Evolutionary conservation across 2,329 filamentous ascomycete species (phyloP).

Genomic region (Beauveria varroae): DNA sequence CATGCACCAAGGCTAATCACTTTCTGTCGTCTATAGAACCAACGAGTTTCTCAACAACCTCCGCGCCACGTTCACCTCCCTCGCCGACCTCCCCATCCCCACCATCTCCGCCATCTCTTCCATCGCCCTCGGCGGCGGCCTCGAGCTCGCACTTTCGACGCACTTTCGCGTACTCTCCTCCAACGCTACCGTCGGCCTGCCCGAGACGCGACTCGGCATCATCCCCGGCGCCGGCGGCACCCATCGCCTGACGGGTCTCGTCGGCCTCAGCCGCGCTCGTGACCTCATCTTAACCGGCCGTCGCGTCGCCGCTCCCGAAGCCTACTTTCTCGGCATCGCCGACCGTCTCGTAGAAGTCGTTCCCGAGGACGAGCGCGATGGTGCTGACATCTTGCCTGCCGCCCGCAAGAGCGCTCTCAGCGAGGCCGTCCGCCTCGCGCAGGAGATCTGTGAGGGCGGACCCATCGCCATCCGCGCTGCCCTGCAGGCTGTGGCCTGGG

Average conservation of each 20-base stretch:
- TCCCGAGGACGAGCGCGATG: slow-evolving; percentile 42
- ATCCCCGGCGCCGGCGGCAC: slow-evolving; percentile 93
- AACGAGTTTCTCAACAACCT: slow-evolving; percentile 69
- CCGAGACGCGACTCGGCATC: slow-evolving; percentile 88
- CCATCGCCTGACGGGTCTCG: slow-evolving; percentile 72
- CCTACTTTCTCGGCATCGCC: slow-evolving; percentile 84
- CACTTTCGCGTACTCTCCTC: slow-evolving; percentile 83
- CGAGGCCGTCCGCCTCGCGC: slow-evolving; percentile 70
- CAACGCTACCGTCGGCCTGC: slow-evolving; percentile 70
- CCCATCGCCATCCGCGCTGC: slow-evolving; percentile 76
- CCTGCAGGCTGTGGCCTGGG: slow-evolving; percentile 66
- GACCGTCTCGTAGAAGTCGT: slow-evolving; percentile 81
- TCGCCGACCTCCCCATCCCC: slow-evolving; percentile 74
- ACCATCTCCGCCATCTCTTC: slow-evolving; percentile 85
- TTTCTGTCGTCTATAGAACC: slow-evolving; percentile 47
- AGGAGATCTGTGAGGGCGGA: slow-evolving; percentile 82
- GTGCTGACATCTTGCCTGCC: slow-evolving; percentile 38
- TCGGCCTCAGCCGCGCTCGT: slow-evolving; percentile 74
- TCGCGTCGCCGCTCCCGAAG: slow-evolving; percentile 74
- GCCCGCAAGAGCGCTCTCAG: slow-evolving; percentile 63
- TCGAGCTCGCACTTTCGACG: slow-evolving; percentile 86
- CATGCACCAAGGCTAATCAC: not conserved
- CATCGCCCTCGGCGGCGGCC: slow-evolving; percentile 81
- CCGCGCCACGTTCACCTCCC: slow-evolving; percentile 63
- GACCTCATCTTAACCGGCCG: slow-evolving; percentile 88